Conservation (phyloP, 768 basidiomycete genomes). For the Leccinum longicurvipes region DNA sequence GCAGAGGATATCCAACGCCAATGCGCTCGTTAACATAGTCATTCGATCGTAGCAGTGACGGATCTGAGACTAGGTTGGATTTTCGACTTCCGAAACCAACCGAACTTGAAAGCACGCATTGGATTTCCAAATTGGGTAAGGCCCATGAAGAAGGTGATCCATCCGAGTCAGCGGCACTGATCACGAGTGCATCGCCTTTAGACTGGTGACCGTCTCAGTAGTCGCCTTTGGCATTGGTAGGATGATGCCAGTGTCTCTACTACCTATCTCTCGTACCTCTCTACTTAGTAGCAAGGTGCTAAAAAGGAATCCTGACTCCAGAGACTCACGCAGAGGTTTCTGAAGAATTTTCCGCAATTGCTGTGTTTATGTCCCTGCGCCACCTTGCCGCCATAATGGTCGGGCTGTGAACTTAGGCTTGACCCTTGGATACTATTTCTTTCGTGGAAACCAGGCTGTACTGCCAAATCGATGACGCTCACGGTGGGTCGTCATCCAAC, state of each 20-base stretch:
- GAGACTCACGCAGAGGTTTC: background rate
- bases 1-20: conserved; percentile 15
- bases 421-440: background rate
- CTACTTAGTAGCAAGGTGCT: background rate
- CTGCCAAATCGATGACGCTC: background rate
- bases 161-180: too few species aligned
- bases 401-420: background rate
- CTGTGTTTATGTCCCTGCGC: background rate
- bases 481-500: background rate
- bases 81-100: too few species aligned
- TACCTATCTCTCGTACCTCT: background rate
- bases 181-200: background rate
- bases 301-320: background rate
- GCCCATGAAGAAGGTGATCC: too few species aligned
- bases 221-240: too few species aligned
- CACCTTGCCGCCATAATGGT: background rate
- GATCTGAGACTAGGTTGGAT: background rate
- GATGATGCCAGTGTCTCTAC: too few species aligned
- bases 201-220: too few species aligned
- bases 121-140: conserved; percentile 5
- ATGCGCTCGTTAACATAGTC: background rate
- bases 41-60: conserved; percentile 4
- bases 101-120: too few species aligned
- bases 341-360: background rate
- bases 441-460: background rate